Evolutionary conservation across 148 eudicot genomes (phyloP).

Genomic region (Spergularia bocconei): DNA sequence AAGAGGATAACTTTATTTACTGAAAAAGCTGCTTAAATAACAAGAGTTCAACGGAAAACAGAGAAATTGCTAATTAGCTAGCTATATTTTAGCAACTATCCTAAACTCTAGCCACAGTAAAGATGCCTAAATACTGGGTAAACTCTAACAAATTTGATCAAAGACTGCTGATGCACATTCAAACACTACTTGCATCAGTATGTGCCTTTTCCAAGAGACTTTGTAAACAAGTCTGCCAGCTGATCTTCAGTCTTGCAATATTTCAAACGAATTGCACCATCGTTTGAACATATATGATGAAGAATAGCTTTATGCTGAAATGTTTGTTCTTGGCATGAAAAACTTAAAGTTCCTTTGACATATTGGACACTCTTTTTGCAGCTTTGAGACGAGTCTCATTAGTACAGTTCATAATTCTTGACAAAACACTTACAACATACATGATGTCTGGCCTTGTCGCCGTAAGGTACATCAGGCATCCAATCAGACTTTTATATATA

Average conservation of each 20-base stretch:
- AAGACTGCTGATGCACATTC: neutral
- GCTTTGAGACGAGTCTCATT: neutral
- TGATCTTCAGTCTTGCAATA: neutral
- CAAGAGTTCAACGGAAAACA: no score
- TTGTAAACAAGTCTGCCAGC: neutral
- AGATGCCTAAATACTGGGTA: no score
- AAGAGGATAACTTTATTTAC: no score
- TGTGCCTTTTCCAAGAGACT: neutral
- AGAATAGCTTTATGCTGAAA: no score
- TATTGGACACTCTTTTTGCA: neutral
- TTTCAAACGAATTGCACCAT: neutral
- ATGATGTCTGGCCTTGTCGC: neutral
- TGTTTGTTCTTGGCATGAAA: neutral
- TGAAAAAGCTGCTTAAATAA: no score
- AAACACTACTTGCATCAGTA: neutral
- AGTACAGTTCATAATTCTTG: neutral
- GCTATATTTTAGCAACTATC: no score
- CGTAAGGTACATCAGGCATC: neutral
- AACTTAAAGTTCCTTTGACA: neutral
- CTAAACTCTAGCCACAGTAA: no score
- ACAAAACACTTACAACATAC: neutral
- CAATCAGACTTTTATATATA: neutral
- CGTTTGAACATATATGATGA: no score
- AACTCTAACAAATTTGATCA: no score
- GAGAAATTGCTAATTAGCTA: no score